A percentile compares a stretch with the other conserved stretches of the same genome.
These are phyloP conservation scores for Eimeria falciformis DNA, from an alignment of 169 alveolate species.

Conservation along the genomic window DNA sequence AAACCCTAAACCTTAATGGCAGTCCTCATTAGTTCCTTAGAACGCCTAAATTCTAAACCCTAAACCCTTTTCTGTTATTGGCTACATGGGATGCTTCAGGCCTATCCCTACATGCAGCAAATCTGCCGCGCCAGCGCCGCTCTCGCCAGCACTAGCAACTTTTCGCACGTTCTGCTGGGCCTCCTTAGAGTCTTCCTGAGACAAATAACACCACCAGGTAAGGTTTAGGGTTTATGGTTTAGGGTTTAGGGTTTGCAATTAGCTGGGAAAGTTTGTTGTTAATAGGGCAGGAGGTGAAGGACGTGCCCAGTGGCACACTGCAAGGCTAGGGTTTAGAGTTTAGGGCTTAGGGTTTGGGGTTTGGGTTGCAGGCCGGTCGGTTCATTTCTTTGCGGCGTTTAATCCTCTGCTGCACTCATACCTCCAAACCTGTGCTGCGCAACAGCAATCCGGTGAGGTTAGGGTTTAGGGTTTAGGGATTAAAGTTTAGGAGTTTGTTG, in stretches of 20 bases:
- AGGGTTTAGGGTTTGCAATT: conserved; percentile 40
- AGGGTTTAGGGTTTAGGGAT: conserved; percentile 32
- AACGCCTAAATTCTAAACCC: too few species aligned
- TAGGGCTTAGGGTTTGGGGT: conserved; percentile 38
- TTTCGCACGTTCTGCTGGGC: conserved; percentile 69
- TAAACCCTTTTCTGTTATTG: neutral
- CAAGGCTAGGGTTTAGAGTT: conserved; percentile 27
- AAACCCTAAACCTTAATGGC: conserved; percentile 51
- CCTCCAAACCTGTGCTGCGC: conserved; percentile 57
- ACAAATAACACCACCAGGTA: conserved; percentile 68
- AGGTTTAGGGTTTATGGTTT: conserved; percentile 38
- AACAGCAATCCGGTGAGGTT: conserved; percentile 54
- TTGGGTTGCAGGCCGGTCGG: conserved; percentile 40
- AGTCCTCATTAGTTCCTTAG: too few species aligned
- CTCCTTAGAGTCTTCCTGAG: conserved; percentile 66
- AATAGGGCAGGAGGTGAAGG: too few species aligned
- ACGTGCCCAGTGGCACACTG: too few species aligned
- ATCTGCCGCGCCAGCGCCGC: conserved; percentile 29
- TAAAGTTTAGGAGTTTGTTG: neutral
- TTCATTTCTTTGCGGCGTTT: conserved; percentile 46
- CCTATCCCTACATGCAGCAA: conserved; percentile 39
- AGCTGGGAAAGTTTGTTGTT: neutral
- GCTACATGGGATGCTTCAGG: conserved; percentile 16
- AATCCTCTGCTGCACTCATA: conserved; percentile 39
- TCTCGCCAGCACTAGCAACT: conserved; percentile 63